A percentile compares a stretch with the other conserved stretches of the same genome.
phyloP scores from a whole-genome alignment of 73 alveolate species.

The Loxodes magnus region DNA sequence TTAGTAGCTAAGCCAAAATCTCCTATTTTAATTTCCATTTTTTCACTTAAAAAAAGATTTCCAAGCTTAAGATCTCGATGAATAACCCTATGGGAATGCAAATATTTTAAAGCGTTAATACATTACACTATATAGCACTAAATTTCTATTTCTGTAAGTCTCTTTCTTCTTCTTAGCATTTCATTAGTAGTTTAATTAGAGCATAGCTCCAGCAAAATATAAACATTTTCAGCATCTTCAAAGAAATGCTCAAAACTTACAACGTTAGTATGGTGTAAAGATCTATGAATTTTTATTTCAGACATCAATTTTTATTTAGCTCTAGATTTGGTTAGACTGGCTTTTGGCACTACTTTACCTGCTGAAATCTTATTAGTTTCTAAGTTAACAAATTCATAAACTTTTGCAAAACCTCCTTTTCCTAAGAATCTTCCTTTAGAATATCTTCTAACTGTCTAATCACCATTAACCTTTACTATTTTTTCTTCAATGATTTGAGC shows the following conservation, averaged over 20 bases:
- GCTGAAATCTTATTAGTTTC: slow-evolving; percentile 59
- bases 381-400: slow-evolving; percentile 68
- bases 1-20: slow-evolving; percentile 78
- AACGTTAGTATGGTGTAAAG: slow-evolving; percentile 76
- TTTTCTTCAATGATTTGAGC: slow-evolving; percentile 17
- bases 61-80: slow-evolving; percentile 74
- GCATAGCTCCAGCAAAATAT: slow-evolving; percentile 45
- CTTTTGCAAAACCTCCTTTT: slow-evolving; percentile 95
- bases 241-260: slow-evolving; percentile 92
- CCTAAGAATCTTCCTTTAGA: no score
- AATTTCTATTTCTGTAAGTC: slow-evolving; percentile 37
- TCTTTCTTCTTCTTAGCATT: slow-evolving; percentile 33
- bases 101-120: slow-evolving; percentile 39
- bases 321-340: slow-evolving; percentile 73
- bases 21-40: slow-evolving; percentile 60
- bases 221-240: slow-evolving; percentile 47
- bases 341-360: slow-evolving; percentile 79
- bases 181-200: slow-evolving; percentile 41
- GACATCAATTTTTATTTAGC: slow-evolving; percentile 87
- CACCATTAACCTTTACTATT: slow-evolving; percentile 17
- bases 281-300: slow-evolving; percentile 91
- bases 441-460: slow-evolving; percentile 25
- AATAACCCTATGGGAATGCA: slow-evolving; percentile 43
- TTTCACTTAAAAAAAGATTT: slow-evolving; percentile 57
- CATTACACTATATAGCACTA: slow-evolving; percentile 33